These are phyloP conservation scores for Scalesia atractyloides DNA, from an alignment of 129 eudicot species.

Conservation along the genomic window DNA sequence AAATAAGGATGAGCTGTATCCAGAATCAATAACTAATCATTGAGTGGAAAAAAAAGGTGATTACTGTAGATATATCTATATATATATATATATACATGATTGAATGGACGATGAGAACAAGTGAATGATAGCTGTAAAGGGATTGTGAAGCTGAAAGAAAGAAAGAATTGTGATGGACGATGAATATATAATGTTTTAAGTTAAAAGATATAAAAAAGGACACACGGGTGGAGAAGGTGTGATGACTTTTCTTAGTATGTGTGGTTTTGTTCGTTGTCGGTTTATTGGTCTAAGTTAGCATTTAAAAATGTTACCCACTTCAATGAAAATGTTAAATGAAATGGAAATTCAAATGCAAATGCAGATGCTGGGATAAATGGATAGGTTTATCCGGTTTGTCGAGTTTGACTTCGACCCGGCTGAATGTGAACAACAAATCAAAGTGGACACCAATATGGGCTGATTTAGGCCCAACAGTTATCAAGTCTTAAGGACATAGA, in stretches of 20 bases:
- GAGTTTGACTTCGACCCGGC: too few species aligned
- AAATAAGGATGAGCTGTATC: conserved; percentile 2
- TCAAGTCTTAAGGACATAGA: too few species aligned
- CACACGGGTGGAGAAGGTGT: conserved; percentile 39
- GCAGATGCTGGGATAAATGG: too few species aligned
- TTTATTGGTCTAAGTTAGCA: too few species aligned
- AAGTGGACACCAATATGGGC: too few species aligned
- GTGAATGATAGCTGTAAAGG: conserved; percentile 38
- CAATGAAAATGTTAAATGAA: too few species aligned
- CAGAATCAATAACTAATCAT: conserved; percentile 6
- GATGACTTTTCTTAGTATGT: conserved; percentile 56
- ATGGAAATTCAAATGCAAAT: too few species aligned
- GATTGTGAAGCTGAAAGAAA: neutral
- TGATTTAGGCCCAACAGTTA: too few species aligned
- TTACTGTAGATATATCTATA: conserved; percentile 12
- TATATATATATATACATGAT: conserved; percentile 21
- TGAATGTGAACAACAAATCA: too few species aligned
- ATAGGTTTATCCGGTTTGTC: too few species aligned
- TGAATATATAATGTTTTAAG: conserved; percentile 18
- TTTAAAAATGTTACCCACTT: too few species aligned
- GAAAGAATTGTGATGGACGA: conserved; percentile 39
- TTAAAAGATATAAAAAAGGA: conserved; percentile 24
- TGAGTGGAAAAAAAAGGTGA: neutral
- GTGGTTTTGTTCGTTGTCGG: conserved; percentile 27
- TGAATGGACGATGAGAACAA: conserved; percentile 25